Evolutionary conservation across 805 yeast species (phyloP), one percentile per base, ranked within the genome.

Genomic region (Teunomyces lycoperdinae): DNA sequence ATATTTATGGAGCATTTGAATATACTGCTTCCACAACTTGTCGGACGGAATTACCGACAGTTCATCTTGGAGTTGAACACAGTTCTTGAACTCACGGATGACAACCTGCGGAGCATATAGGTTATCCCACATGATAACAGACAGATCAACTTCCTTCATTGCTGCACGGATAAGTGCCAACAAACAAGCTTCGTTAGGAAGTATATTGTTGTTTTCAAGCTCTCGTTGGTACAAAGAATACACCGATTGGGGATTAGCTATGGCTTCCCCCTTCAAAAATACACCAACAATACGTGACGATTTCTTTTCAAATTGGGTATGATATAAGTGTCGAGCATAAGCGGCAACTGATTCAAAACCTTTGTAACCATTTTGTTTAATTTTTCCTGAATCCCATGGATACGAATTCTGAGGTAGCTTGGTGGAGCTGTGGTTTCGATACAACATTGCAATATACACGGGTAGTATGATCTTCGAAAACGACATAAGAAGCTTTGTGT

Each of bases 101-200:
- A 87, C 83, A 24, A 81, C 69, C 54, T 84, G 88, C 1, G 84
- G 70, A 0, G 90, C 87, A 45, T 66, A 77, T 34, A 72, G 44
- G 1, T 66, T 64, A 8, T 70, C 80, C 88, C 88, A 84, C 13
- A 64, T 43, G 2, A 75, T 41, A 29, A 57, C 53, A 10, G 61
- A 52, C 5, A 46, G 54, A 6, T 44, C 41, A 1, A 50, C 54
- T 2, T 54, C 47, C 32, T 61, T 57, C 52, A 67, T 58, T 5
- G 84, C 73, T 0, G 85, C 82, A 1, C 69, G 59, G 28, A 85
- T 69, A 24, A 85, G 63, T 0, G 83, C 77, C 2, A 66, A 32
- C 10, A 73, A 46, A 45, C 74, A 66, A 3, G 53, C 53, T 27
- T 63, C 68, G 47, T 66, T 67, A 1, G 73, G 71, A 3, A 43